phyloP scores from a whole-genome alignment of 1,284 basidiomycete species.

The Cutaneotrichosporon cutaneum region DNA sequence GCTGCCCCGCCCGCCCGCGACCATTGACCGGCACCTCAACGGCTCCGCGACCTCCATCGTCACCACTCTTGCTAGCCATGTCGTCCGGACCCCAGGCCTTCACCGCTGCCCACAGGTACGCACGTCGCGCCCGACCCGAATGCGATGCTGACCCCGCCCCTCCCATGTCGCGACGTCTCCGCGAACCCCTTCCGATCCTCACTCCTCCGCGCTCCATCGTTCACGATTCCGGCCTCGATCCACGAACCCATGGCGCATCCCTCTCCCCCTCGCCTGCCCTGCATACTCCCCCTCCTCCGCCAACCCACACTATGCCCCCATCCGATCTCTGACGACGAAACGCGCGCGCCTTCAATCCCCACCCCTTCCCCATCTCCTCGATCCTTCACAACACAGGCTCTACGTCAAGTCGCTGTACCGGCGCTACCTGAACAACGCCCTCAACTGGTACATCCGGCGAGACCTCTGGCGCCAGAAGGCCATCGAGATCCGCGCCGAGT shows the following conservation, averaged over 20 bases:
- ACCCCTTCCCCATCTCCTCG: background rate
- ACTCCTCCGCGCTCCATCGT: no score
- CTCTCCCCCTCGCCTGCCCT: background rate
- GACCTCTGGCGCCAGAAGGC: constrained; percentile 83
- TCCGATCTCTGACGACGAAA: background rate
- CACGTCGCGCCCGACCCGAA: background rate
- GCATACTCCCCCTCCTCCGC: background rate
- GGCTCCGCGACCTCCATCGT: constrained; percentile 5
- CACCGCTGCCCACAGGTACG: constrained; percentile 23
- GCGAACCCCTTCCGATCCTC: background rate
- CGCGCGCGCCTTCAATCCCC: no score
- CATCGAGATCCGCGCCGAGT: constrained; percentile 81
- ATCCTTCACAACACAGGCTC: constrained; percentile 50
- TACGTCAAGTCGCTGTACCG: constrained; percentile 92
- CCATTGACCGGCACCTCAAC: background rate
- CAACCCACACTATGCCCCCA: no score
- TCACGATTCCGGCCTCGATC: background rate
- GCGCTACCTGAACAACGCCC: constrained; percentile 75
- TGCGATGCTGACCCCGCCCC: constrained; percentile 8
- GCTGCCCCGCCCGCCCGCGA: background rate
- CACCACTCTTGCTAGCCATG: constrained; percentile 14
- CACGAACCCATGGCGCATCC: background rate
- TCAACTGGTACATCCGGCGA: constrained; percentile 84
- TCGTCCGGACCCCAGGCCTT: constrained; percentile 13
- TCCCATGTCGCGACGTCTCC: background rate